A percentile compares a stretch with the other conserved stretches of the same genome.
These are phyloP conservation scores for Penicillium pulvis DNA, from an alignment of 495 filamentous ascomycete genomes.

Conservation along the genomic window DNA sequence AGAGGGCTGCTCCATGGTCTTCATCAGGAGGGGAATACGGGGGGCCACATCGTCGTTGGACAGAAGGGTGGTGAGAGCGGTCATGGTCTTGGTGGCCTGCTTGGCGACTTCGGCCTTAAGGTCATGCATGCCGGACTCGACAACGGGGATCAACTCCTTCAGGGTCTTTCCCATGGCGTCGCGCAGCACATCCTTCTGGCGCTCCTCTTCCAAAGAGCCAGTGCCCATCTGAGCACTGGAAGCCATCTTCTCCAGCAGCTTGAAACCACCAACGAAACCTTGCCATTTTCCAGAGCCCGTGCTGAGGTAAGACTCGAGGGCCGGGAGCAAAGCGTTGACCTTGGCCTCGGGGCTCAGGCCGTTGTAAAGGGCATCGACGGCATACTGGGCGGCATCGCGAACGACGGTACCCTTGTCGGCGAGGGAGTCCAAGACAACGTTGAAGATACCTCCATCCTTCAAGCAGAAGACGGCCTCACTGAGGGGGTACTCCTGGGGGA, in stretches of 20 bases:
- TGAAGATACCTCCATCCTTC: constrained; percentile 73
- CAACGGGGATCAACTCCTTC: constrained; percentile 86
- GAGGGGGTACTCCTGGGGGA: constrained; percentile 74
- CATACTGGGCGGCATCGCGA: constrained; percentile 90
- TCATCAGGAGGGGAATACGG: constrained; percentile 88
- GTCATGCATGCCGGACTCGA: constrained; percentile 94
- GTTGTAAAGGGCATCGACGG: constrained; percentile 83
- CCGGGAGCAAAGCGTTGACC: constrained; percentile 75
- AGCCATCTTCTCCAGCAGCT: constrained; percentile 85
- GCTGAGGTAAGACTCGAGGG: constrained; percentile 69
- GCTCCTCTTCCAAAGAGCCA: constrained; percentile 76
- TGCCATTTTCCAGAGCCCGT: constrained; percentile 93
- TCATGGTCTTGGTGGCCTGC: constrained; percentile 88
- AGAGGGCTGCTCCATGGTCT: constrained; percentile 93
- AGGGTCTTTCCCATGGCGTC: constrained; percentile 92
- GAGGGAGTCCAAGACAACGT: constrained; percentile 77
- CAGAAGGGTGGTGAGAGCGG: constrained; percentile 81
- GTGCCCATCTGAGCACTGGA: constrained; percentile 85
- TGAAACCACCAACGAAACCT: constrained; percentile 81
- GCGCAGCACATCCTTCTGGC: constrained; percentile 81
- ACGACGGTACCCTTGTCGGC: constrained; percentile 90
- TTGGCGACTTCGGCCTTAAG: constrained; percentile 89
- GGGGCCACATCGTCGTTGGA: constrained; percentile 97
- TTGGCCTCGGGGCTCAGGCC: constrained; percentile 78
- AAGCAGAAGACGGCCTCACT: constrained; percentile 81